These are phyloP conservation scores for Cardiospermum halicacabum DNA, from an alignment of 345 rosid genomes.

Conservation along the genomic window DNA sequence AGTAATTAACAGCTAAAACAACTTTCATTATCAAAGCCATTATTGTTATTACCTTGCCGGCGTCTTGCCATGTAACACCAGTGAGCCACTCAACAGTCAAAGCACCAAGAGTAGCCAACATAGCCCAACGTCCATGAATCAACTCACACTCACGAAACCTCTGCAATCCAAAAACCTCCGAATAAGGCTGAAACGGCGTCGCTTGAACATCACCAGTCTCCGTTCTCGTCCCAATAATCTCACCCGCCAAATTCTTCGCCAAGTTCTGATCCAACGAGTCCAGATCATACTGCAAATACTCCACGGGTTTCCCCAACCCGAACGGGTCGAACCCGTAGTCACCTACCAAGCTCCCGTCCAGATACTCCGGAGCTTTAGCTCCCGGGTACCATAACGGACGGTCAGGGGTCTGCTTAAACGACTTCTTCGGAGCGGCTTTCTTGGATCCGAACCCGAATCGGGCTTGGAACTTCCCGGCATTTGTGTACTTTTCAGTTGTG, in stretches of 20 bases:
- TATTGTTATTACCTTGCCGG: constrained; percentile 66
- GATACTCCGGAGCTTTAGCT: constrained; percentile 57
- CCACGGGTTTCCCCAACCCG: constrained; percentile 66
- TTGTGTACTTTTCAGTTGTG: constrained; percentile 26
- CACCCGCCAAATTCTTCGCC: constrained; percentile 55
- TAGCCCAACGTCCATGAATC: constrained; percentile 78
- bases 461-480: constrained; percentile 42
- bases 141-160: constrained; percentile 80
- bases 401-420: constrained; percentile 24
- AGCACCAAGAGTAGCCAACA: constrained; percentile 78
- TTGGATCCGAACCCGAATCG: constrained; percentile 56
- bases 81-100: constrained; percentile 69
- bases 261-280: constrained; percentile 79
- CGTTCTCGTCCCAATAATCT: constrained; percentile 51
- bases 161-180: constrained; percentile 69
- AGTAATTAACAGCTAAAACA: too few relatives aligned
- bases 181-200: constrained; percentile 69
- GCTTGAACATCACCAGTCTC: constrained; percentile 47
- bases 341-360: constrained; percentile 65
- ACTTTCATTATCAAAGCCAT: too few relatives aligned
- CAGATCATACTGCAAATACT: constrained; percentile 65
- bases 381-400: constrained; percentile 74
- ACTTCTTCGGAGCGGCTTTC: constrained; percentile 38
- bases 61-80: constrained; percentile 80
- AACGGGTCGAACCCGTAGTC: constrained; percentile 82